Conservation (phyloP, 1,139 yeast genomes). For the Geotrichum citri-aurantii region DNA sequence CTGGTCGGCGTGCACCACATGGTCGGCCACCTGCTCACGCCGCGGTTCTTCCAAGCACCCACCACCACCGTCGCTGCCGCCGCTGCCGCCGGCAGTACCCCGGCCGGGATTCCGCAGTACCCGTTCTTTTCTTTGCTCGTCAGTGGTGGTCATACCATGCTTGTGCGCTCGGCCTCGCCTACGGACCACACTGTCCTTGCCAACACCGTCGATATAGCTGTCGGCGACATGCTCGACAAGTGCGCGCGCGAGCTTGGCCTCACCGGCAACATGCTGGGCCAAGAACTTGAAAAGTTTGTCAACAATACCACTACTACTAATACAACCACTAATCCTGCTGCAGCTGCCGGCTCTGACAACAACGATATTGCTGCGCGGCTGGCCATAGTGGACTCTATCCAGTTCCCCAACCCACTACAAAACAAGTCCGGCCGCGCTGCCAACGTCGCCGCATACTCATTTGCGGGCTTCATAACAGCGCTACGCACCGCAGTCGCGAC, state of each 20-base stretch:
- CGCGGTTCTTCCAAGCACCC: constrained; percentile 41
- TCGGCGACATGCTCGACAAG: constrained; percentile 90
- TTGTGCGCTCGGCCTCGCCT: constrained; percentile 60
- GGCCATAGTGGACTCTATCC: constrained; percentile 32
- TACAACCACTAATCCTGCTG: constrained; percentile 28
- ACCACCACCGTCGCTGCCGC: constrained; percentile 33
- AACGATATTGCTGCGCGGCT: constrained; percentile 26
- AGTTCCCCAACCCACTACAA: constrained; percentile 49
- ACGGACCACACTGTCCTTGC: constrained; percentile 65
- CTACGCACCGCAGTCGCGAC: constrained; percentile 19
- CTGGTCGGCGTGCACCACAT: constrained; percentile 91
- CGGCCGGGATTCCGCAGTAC: constrained; percentile 46
- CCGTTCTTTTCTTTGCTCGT: constrained; percentile 80
- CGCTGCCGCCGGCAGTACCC: constrained; percentile 54
- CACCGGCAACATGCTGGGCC: constrained; percentile 78
- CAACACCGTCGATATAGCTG: constrained; percentile 80
- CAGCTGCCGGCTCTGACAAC: no score
- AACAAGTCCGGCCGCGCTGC: constrained; percentile 43
- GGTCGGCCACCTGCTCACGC: constrained; percentile 82
- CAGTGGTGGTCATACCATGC: constrained; percentile 94
- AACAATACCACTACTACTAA: constrained; percentile 29
- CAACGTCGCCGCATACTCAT: constrained; percentile 55
- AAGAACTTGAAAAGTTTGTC: constrained; percentile 63
- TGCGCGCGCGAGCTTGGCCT: constrained; percentile 84
- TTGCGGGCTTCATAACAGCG: constrained; percentile 43